Base-by-base conservation (phyloP, 805 yeast species). In the Cyberlindnera maritima region DNA sequence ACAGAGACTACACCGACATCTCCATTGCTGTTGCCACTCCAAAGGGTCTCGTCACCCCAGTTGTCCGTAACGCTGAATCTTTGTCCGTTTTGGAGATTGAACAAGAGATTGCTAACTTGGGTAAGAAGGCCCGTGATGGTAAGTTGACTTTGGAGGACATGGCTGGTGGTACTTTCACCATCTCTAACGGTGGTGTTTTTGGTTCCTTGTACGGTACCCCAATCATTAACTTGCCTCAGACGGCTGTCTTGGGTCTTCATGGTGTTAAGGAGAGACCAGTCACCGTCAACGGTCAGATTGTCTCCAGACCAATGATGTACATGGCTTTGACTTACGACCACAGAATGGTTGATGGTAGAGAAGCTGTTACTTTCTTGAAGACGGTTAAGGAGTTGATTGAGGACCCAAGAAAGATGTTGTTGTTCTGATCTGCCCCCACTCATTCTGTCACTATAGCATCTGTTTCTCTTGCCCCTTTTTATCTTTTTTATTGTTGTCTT, bases 121-220 rank as follows among this genome's bases (percentile, higher is more conserved):
- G 97, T 71, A 75, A 74, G 65, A 92, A 89, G 75, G 99, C 99
- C 54, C 88, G 98, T 71, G 98, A 92, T 67, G 94, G 94, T 64
- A 91, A 94, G 75, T 80, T 94, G 65, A 88, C 97, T 46, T 73
- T 94, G 56, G 99, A 94, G 77, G 99, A 94, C 71, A 92, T 94
- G 98, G 80, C 97, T 52, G 99, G 99, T 69, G 99, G 99, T 70
- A 91, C 98, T 50, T 91, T 94, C 79, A 94, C 99, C 64, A 94
- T 94, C 63, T 94, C 98, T 46, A 94, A 94, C 75, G 99, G 99
- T 69, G 99, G 99, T 71, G 97, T 94, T 48, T 94, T 94, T 64
- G 99, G 99, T 55, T 94, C 98, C 21, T 77, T 94, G 58, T 89
- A 86, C 70, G 99, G 99, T 69, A 94, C 99, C 44, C 99, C 99